phyloP scores from a whole-genome alignment of 2,329 filamentous ascomycete genomes.

The Fusarium dlaminii region DNA sequence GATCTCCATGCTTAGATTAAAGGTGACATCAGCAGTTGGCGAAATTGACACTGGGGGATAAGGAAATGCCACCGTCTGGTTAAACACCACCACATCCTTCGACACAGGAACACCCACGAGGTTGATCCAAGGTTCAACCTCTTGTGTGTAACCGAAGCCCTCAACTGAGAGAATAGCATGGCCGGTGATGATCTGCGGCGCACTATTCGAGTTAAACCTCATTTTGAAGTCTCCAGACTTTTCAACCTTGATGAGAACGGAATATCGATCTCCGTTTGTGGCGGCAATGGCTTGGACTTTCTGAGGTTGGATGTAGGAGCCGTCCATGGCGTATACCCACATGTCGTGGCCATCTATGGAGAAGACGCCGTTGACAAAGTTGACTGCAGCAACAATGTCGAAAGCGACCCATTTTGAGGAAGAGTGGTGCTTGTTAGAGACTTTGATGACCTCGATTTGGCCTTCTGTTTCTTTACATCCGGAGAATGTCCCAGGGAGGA shows the following conservation, averaged over 20 bases:
- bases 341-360: constrained; percentile 64
- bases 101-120: constrained; percentile 57
- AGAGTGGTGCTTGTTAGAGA: constrained; percentile 46
- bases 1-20: constrained; percentile 53
- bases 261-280: constrained; percentile 62
- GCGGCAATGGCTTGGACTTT: constrained; percentile 58
- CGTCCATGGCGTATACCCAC: constrained; percentile 65
- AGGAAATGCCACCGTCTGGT: constrained; percentile 54
- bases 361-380: constrained; percentile 55
- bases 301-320: constrained; percentile 62
- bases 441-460: constrained; percentile 53
- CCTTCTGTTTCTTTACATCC: constrained; percentile 59
- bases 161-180: constrained; percentile 57
- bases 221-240: constrained; percentile 63
- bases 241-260: constrained; percentile 58
- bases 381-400: constrained; percentile 63
- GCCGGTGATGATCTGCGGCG: constrained; percentile 65
- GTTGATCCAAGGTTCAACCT: constrained; percentile 57
- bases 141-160: constrained; percentile 28
- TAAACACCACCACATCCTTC: constrained; percentile 54
- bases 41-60: constrained; percentile 59
- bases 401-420: constrained; percentile 59
- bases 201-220: constrained; percentile 59
- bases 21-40: constrained; percentile 55
- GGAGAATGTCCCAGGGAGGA: constrained; percentile 56